Evolutionary conservation across 192 early-diverging fungal genomes (phyloP).

Genomic region (Glomus cerebriforme): DNA sequence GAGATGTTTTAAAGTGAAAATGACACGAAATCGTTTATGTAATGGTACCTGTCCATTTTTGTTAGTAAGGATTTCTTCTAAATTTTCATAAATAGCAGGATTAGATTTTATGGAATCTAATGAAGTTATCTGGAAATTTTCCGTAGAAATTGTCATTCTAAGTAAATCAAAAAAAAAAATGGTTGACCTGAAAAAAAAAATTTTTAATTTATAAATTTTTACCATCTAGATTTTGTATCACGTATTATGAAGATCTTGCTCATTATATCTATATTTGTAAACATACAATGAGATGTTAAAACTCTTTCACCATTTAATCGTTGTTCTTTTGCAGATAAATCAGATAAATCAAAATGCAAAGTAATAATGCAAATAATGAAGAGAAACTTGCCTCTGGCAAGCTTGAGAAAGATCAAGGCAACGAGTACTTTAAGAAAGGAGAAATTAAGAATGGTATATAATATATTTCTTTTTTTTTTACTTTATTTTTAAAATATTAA

Average conservation of each 20-base stretch:
- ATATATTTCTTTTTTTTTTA: background rate
- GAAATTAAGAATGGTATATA: conserved; percentile 39
- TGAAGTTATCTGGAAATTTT: background rate
- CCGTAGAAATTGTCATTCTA: background rate
- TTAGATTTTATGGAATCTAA: conserved; percentile 6
- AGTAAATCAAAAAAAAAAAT: background rate
- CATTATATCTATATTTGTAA: no score
- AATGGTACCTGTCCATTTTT: conserved; percentile 66
- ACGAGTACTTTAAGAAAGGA: conserved; percentile 44
- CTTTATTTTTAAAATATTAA: background rate
- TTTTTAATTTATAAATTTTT: no score
- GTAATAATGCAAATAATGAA: background rate
- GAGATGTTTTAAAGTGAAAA: conserved; percentile 90
- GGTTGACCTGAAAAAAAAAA: no score
- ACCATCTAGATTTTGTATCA: no score
- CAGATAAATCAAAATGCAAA: background rate
- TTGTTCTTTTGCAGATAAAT: background rate
- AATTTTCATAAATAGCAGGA: conserved; percentile 53
- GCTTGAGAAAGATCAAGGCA: conserved; percentile 40
- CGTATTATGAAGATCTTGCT: no score
- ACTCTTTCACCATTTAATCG: no score
- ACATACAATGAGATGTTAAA: no score
- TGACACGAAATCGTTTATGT: conserved; percentile 84
- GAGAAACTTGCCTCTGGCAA: conserved; percentile 38
- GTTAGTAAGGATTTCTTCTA: conserved; percentile 66